phyloP scores from a whole-genome alignment of 2,329 filamentous ascomycete genomes.

The Sordariomycetes sp. region DNA sequence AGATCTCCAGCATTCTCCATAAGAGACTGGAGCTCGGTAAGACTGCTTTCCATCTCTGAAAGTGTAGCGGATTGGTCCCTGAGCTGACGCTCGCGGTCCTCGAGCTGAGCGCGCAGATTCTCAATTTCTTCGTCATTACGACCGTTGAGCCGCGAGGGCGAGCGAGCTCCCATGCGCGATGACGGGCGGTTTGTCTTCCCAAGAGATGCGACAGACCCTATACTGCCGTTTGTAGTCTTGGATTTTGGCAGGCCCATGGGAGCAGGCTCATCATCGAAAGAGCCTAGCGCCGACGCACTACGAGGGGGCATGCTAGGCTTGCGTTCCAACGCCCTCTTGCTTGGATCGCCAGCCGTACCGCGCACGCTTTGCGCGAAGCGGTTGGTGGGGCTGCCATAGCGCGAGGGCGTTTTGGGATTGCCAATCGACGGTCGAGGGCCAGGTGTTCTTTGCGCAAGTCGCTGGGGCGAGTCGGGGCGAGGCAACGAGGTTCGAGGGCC shows the following conservation, averaged over 20 bases:
- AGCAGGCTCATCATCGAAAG: constrained; percentile 49
- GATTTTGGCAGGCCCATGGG: constrained; percentile 41
- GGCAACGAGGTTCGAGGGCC: constrained; percentile 64
- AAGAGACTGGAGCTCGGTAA: constrained; percentile 67
- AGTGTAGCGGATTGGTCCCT: constrained; percentile 77
- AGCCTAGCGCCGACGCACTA: constrained; percentile 51
- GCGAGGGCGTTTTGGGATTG: constrained; percentile 34
- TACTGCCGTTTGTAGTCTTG: constrained; percentile 39
- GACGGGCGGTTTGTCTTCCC: constrained; percentile 36
- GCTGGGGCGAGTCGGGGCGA: constrained; percentile 78
- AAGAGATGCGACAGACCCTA: constrained; percentile 46
- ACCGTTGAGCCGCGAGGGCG: constrained; percentile 42
- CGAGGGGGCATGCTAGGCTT: constrained; percentile 44
- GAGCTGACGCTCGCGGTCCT: constrained; percentile 80
- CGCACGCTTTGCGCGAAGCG: constrained; percentile 57
- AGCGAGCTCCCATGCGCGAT: constrained; percentile 29
- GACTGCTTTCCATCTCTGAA: constrained; percentile 79
- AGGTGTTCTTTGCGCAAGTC: constrained; percentile 56
- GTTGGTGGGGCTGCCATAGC: constrained; percentile 35
- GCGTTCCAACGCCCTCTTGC: constrained; percentile 42
- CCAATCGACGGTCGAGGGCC: constrained; percentile 45
- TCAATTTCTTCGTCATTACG: constrained; percentile 63
- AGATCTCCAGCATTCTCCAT: constrained; percentile 49
- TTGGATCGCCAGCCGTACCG: constrained; percentile 51
- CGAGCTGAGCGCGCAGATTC: constrained; percentile 61